phyloP scores from a whole-genome alignment of 768 basidiomycete species.

The Xanthoconium purpureum region DNA sequence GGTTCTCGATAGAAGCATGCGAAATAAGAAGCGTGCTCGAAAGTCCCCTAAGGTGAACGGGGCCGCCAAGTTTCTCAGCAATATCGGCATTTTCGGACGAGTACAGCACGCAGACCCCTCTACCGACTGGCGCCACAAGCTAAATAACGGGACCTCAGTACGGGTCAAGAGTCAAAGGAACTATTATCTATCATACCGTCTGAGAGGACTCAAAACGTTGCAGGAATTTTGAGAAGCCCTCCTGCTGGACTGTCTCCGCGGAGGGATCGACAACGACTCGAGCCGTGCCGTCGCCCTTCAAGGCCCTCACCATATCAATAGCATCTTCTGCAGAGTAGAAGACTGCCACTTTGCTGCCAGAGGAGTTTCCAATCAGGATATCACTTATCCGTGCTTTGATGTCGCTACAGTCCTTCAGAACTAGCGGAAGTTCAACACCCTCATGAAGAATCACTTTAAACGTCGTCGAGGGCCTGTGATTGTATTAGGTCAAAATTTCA shows the following conservation, averaged over 20 bases:
- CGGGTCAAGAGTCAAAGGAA: neutral
- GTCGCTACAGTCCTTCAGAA: conserved; percentile 40
- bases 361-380: conserved; percentile 34
- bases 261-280: conserved; percentile 39
- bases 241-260: conserved; percentile 42
- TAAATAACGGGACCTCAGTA: conserved; percentile 24
- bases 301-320: conserved; percentile 47
- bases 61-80: conserved; percentile 49
- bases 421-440: conserved; percentile 48
- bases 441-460: conserved; percentile 52
- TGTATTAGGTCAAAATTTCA: conserved; percentile 4
- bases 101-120: conserved; percentile 55
- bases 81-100: conserved; percentile 49
- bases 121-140: conserved; percentile 57
- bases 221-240: conserved; percentile 47
- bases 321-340: conserved; percentile 54
- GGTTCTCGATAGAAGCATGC: conserved; percentile 56
- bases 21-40: conserved; percentile 49
- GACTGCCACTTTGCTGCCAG: conserved; percentile 51
- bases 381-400: conserved; percentile 37
- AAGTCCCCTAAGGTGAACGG: conserved; percentile 41
- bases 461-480: conserved; percentile 24
- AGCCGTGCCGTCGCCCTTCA: conserved; percentile 52
- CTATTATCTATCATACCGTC: conserved; percentile 40
- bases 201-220: conserved; percentile 50